Base-by-base conservation (phyloP, 257 asterid species). In the Apocynum venetum region DNA sequence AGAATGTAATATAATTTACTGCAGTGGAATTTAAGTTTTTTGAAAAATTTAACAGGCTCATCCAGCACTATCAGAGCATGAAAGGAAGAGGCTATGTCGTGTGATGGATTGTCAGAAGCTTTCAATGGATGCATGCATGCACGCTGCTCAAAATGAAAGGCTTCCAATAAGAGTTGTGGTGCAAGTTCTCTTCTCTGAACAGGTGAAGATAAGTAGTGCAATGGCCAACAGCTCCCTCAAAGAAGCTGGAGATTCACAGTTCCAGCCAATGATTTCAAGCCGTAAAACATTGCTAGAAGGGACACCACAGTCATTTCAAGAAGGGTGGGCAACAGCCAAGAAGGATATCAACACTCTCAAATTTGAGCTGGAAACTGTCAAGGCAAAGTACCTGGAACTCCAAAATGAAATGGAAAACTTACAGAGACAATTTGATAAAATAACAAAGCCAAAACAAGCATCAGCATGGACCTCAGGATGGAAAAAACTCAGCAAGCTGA, bases 31-130 rank as follows among this genome's bases (percentile, higher is more conserved):
- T 36, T 25, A n/a, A 51, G 6, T 41, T 38, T 19, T 20, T 64
- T 9, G 31, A 76, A 52, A 25, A 36, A 20, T 25, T 38, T 78
- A 51, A 77, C 87, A 93, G 98, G 98, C 98, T 0, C 98, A 93
- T 81, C 97, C 97, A 49, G 86, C 88, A 0, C 92, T 93, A 1
- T 89, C 97, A 35, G 97, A 93, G 77, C 96, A 93, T n/a, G 98
- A 93, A 81, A 80, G 98, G 80, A 93, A 93, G 89, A 86, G 97
- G 83, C 91, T 95, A 4, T 92, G 97, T 87, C 90, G 98, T 0
- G 98, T 91, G 71, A 93, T 95, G 99, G 98, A 95, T 69, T 89
- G 99, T 85, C 97, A 93, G 83, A 95, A 95, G 60, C 99, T 95
- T 44, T 93, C 99, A 0, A 88, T 95, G 0, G 99, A 95, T 73